Evolutionary conservation across 257 asterid species (phyloP).

Genomic region (Echium plantagineum): DNA sequence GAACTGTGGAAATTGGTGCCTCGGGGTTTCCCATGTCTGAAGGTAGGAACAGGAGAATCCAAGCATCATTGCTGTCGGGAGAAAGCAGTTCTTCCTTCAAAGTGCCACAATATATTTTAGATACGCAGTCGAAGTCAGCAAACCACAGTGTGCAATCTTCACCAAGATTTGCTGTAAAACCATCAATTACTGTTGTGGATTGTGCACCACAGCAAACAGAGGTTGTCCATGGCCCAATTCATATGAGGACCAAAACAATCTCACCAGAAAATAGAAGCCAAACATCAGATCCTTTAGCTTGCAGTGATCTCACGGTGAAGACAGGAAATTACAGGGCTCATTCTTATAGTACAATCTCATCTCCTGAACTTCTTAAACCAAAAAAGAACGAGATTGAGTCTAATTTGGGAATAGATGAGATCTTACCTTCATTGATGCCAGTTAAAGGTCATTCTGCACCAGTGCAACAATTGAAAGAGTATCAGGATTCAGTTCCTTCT

Average conservation of each 20-base stretch:
- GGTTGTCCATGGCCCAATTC: constrained; percentile 9
- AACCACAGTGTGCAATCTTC: constrained; percentile 27
- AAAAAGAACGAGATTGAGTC: constrained; percentile 12
- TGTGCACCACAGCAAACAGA: constrained; percentile 17
- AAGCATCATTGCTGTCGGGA: constrained; percentile 30
- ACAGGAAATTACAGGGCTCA: constrained; percentile 9
- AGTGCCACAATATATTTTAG: constrained; percentile 18
- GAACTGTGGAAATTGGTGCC: constrained; percentile 38
- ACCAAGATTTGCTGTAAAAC: constrained; percentile 21
- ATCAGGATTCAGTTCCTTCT: constrained; percentile 15
- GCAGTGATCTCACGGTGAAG: no score
- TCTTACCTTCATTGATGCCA: constrained; percentile 14
- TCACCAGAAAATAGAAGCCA: constrained; percentile 14
- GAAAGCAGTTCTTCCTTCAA: constrained; percentile 32
- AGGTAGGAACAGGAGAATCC: constrained; percentile 17
- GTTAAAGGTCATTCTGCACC: constrained; percentile 16
- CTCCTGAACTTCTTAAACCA: constrained; percentile 15
- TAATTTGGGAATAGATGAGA: constrained; percentile 12
- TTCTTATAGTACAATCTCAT: constrained; percentile 16
- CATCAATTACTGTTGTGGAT: constrained; percentile 11
- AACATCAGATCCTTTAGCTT: neutral
- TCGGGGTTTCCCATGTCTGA: constrained; percentile 20
- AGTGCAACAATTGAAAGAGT: constrained; percentile 19
- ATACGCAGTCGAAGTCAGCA: constrained; percentile 24
- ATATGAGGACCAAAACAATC: constrained; percentile 4